Conservation (phyloP, 441 rosid species). For the Erodium moschatum region DNA sequence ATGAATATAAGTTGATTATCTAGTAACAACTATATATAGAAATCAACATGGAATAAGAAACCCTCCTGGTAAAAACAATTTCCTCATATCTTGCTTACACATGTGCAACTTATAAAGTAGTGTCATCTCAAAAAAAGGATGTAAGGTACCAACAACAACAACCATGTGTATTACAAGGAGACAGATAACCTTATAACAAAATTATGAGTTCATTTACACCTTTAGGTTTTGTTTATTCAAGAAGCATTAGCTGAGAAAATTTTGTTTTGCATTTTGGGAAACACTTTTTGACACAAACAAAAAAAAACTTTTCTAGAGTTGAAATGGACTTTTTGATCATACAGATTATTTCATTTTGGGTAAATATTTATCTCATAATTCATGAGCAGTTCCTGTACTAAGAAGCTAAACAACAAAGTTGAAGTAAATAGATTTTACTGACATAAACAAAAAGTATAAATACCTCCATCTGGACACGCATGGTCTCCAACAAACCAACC, state of each 20-base stretch:
- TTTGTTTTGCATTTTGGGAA: too few relatives aligned
- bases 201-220: too few relatives aligned
- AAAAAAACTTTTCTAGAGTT: too few relatives aligned
- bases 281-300: too few relatives aligned
- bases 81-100: slow-evolving; percentile 5
- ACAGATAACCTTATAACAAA: too few relatives aligned
- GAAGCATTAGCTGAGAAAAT: too few relatives aligned
- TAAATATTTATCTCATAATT: too few relatives aligned
- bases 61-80: background rate
- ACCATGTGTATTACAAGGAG: background rate
- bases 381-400: too few relatives aligned
- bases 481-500: slow-evolving; percentile 73
- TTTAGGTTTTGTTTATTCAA: too few relatives aligned
- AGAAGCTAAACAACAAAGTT: background rate
- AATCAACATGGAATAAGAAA: background rate
- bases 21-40: background rate
- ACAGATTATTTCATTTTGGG: too few relatives aligned
- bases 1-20: background rate
- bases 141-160: background rate
- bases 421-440: background rate
- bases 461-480: slow-evolving; percentile 99
- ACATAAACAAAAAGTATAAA: background rate
- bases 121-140: background rate
- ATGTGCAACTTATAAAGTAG: slow-evolving; percentile 1
- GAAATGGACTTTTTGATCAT: too few relatives aligned